phyloP scores from a whole-genome alignment of 1,284 basidiomycete species.

The Butyriboletus appendiculatus region DNA sequence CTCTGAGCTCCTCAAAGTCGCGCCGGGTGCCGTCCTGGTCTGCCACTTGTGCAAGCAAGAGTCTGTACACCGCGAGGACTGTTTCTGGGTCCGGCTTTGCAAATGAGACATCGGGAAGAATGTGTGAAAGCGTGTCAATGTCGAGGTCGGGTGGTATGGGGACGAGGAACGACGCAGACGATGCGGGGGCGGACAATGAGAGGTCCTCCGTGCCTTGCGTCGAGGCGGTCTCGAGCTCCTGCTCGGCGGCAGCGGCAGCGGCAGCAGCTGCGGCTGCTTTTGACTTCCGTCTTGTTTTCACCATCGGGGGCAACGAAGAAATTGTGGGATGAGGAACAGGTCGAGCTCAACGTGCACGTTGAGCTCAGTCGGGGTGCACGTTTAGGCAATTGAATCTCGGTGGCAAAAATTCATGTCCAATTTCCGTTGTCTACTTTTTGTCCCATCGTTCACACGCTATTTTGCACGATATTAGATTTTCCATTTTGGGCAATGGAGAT shows the following conservation, averaged over 20 bases:
- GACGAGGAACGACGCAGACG: constrained; percentile 33
- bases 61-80: constrained; percentile 60
- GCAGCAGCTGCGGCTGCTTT: constrained; percentile 39
- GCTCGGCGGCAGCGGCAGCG: constrained; percentile 30
- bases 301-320: constrained; percentile 18
- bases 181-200: constrained; percentile 8
- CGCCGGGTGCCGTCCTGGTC: constrained; percentile 55
- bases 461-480: constrained; percentile 1
- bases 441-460: constrained; percentile 22
- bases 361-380: constrained; percentile 14
- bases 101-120: constrained; percentile 57
- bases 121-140: constrained; percentile 51
- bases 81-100: constrained; percentile 56
- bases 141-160: constrained; percentile 61
- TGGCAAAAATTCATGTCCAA: neutral
- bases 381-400: constrained; percentile 14
- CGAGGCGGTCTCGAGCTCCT: constrained; percentile 36
- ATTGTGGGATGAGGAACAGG: neutral
- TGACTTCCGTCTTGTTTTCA: constrained; percentile 47
- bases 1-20: constrained; percentile 65
- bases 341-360: constrained; percentile 14
- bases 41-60: constrained; percentile 55
- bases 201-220: constrained; percentile 36
- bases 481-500: constrained; percentile 12
- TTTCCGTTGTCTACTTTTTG: neutral